phyloP scores from a whole-genome alignment of 768 basidiomycete genomes.

The Panaeolus papilionaceus region DNA sequence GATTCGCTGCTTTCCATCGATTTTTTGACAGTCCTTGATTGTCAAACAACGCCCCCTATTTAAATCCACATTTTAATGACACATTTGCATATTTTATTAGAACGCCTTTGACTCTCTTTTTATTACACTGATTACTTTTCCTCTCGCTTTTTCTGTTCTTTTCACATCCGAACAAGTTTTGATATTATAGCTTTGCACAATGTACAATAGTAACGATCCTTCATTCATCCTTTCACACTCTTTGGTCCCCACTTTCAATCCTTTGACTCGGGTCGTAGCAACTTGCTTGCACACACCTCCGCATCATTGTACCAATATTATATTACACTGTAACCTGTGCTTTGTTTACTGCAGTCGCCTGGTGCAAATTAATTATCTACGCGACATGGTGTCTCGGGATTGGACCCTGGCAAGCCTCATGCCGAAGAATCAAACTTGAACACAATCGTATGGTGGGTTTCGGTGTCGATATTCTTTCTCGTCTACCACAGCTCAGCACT shows the following conservation, averaged over 20 bases:
- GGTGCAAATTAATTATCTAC: conserved; percentile 10
- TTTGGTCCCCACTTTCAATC: neutral
- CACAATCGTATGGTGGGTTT: neutral
- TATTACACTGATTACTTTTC: neutral
- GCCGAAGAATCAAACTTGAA: neutral
- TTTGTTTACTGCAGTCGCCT: conserved; percentile 4
- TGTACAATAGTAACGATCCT: neutral
- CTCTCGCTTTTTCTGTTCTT: neutral
- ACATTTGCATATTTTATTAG: neutral
- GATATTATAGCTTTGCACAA: conserved; percentile 1
- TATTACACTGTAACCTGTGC: conserved; percentile 6
- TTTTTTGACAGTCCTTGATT: conserved; percentile 8
- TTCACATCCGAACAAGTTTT: neutral
- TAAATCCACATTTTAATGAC: neutral
- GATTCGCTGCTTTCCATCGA: neutral
- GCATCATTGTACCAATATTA: neutral
- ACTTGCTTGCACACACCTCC: neutral
- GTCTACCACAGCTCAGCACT: neutral
- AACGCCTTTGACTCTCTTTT: neutral
- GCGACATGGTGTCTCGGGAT: conserved; percentile 6
- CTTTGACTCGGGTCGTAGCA: neutral
- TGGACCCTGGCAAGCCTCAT: neutral
- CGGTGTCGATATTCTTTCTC: neutral
- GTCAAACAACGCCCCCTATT: neutral
- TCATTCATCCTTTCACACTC: neutral